Base-by-base conservation (phyloP, 2,329 filamentous ascomycete species). In the Colletotrichum phormii region DNA sequence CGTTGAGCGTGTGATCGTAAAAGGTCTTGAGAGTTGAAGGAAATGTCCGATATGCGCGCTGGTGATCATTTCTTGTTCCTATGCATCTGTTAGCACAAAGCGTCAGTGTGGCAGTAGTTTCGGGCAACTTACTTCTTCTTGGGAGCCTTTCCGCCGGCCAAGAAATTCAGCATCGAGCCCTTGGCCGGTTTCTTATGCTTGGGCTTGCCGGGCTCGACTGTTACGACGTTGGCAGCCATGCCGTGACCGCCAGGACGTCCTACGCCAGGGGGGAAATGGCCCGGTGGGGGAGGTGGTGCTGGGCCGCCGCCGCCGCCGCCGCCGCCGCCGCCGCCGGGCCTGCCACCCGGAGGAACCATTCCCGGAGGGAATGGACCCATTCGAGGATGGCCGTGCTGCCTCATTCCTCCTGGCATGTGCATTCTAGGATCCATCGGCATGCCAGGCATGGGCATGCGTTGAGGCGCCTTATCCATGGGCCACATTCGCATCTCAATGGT, bases 401-500 rank as follows among this genome's bases (percentile, higher is more conserved):
- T 18, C 57, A 54, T 57, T 55, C n/a, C 46, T 42, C 22, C 51
- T 24, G n/a, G 42, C 31, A 63, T 31, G 15, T 63, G 62, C 31
- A 61, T 51, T 42, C 51, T 55, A 49, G 46, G 22, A 15, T 69
- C 59, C 22, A 54, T 29, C 49, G 59, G 46, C 46, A 69, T 57
- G 18, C 53, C 29, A 33, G 57, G 24, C 5, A 35, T 67, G 26
- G 29, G 60, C 26, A 29, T 53, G 35, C 64, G 58, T n/a, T 62
- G 67, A 24, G 66, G 63, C 31, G 33, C 57, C 24, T 74, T 75
- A 31, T 69, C 66, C 62, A 90, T 86, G 11, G 89, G 89, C 89
- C 89, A 91, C 86, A 91, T 89, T 77, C 89, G 89, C 91, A 93
- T 92, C 3, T 89, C 91, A 74, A 93, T 87, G 55, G 88, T 84